These are phyloP conservation scores for Phytophthora pluvialis DNA, from an alignment of 352 stramenopile species.

Conservation along the genomic window DNA sequence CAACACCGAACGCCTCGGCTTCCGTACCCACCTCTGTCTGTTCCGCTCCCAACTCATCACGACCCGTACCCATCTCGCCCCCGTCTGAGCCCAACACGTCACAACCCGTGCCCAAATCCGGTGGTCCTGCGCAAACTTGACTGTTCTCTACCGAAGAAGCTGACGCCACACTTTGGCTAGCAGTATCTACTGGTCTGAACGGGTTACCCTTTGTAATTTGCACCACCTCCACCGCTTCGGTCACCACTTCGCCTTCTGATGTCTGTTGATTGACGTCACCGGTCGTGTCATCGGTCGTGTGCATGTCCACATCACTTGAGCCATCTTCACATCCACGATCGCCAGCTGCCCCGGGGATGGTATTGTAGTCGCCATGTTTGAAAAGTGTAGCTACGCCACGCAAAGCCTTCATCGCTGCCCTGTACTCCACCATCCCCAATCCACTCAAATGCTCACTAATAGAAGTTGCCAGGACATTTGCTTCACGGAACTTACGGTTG, in stretches of 20 bases:
- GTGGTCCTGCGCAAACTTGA: not conserved
- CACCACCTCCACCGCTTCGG: not conserved
- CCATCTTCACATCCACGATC: not conserved
- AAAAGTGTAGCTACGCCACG: slow-evolving; percentile 4
- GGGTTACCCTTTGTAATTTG: too few relatives aligned
- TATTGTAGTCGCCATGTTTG: slow-evolving; percentile 14
- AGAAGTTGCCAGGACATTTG: slow-evolving; percentile 2
- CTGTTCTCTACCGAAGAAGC: not conserved
- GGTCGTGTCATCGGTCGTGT: not conserved
- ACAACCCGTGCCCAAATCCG: not conserved
- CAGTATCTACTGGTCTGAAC: too few relatives aligned
- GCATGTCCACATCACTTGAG: not conserved
- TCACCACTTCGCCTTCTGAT: not conserved
- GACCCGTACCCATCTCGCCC: not conserved
- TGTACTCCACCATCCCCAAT: slow-evolving; percentile 20
- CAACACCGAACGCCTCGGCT: too few relatives aligned
- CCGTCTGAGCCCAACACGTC: not conserved
- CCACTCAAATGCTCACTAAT: slow-evolving; percentile 23
- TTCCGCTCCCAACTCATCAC: slow-evolving; percentile 6
- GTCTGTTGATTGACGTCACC: not conserved
- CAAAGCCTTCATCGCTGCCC: not conserved
- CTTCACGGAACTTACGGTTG: slow-evolving; percentile 20
- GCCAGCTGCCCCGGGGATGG: not conserved
- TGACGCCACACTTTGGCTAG: too few relatives aligned
- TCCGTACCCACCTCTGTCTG: too few relatives aligned